A percentile compares a stretch with the other conserved stretches of the same genome.
These are phyloP conservation scores for Tricholoma bakamatsutake DNA, from an alignment of 768 basidiomycete genomes.

Conservation along the genomic window DNA sequence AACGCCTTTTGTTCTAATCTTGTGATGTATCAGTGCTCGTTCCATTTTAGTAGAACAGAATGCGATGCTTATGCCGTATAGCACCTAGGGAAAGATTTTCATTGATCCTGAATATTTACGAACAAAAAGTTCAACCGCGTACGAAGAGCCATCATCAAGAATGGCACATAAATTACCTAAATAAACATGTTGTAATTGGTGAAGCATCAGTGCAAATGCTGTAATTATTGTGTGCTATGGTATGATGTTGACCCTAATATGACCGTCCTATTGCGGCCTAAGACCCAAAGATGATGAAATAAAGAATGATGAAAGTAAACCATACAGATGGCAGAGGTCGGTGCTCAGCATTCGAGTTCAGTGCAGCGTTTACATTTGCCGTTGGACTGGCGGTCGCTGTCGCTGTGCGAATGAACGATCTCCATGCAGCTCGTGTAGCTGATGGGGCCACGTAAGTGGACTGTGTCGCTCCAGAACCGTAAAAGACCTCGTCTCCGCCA, in stretches of 20 bases:
- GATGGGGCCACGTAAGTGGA: constrained; percentile 52
- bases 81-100: too few species aligned
- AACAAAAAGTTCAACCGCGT: too few species aligned
- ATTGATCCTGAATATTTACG: too few species aligned
- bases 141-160: too few species aligned
- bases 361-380: background rate
- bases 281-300: background rate
- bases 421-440: constrained; percentile 53
- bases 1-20: background rate
- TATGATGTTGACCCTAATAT: background rate
- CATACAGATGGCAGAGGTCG: background rate
- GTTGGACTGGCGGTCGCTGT: constrained; percentile 27
- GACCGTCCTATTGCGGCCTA: background rate
- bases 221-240: background rate
- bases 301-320: background rate
- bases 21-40: too few species aligned
- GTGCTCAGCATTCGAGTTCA: background rate
- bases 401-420: constrained; percentile 39
- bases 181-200: too few species aligned
- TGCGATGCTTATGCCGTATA: too few species aligned
- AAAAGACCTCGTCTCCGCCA: constrained; percentile 51
- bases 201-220: too few species aligned
- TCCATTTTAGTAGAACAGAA: too few species aligned
- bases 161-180: too few species aligned
- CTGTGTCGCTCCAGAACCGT: constrained; percentile 42